Evolutionary conservation across 768 basidiomycete species (phyloP).

Genomic region (Lenzites betulinus): DNA sequence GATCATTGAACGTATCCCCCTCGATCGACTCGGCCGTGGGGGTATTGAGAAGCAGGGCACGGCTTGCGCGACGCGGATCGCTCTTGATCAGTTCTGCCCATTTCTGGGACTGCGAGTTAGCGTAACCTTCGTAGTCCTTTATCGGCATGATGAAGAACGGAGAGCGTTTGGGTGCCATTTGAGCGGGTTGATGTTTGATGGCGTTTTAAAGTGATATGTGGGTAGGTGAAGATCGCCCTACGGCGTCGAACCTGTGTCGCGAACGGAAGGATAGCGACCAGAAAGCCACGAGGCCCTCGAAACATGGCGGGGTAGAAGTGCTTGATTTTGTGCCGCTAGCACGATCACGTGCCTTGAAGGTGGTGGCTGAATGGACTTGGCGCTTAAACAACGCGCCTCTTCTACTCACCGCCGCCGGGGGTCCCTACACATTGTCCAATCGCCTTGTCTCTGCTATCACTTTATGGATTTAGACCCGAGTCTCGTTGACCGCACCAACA

Average conservation of each 20-base stretch:
- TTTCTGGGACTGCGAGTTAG: not conserved
- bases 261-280: too few relatives aligned
- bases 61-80: constrained; percentile 7
- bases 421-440: too few relatives aligned
- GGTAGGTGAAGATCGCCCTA: not conserved
- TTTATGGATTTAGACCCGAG: not conserved
- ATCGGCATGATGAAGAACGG: not conserved
- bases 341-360: not conserved
- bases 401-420: too few relatives aligned
- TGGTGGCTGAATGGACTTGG: not conserved
- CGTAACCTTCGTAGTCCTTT: not conserved
- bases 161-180: not conserved
- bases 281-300: not conserved
- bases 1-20: constrained; percentile 1
- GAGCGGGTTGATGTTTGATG: not conserved
- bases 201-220: not conserved
- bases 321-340: not conserved
- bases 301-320: too few relatives aligned
- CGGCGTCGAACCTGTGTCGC: too few relatives aligned
- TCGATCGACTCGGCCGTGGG: constrained; percentile 1
- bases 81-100: constrained; percentile 4
- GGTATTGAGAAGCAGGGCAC: not conserved
- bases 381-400: not conserved
- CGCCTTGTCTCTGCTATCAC: not conserved
- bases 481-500: constrained; percentile 12